These are phyloP conservation scores for Mycosarcoma mackinlayi DNA, from an alignment of 1,284 basidiomycete genomes.

Conservation along the genomic window DNA sequence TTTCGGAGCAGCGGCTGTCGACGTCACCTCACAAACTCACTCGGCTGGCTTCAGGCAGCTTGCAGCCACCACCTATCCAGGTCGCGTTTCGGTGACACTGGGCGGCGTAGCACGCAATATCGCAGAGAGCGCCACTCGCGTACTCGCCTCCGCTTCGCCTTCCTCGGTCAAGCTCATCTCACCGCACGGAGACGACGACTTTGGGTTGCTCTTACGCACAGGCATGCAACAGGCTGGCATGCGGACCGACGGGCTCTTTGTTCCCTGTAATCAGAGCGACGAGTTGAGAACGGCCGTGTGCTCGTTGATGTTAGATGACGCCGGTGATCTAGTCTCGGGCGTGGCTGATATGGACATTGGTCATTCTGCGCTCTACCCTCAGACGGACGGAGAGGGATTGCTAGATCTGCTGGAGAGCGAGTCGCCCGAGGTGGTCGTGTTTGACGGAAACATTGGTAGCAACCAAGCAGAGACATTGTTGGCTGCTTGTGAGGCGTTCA, in stretches of 20 bases:
- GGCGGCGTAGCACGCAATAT: conserved; percentile 96
- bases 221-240: conserved; percentile 77
- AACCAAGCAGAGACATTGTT: conserved; percentile 48
- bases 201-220: conserved; percentile 72
- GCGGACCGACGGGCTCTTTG: conserved; percentile 82
- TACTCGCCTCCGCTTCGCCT: conserved; percentile 69
- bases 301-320: conserved; percentile 80
- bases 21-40: conserved; percentile 54
- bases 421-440: conserved; percentile 20
- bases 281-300: conserved; percentile 83
- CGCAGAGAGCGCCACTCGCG: conserved; percentile 83
- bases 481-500: conserved; percentile 28
- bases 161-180: conserved; percentile 69
- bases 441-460: conserved; percentile 49
- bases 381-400: not conserved
- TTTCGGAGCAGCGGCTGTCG: conserved; percentile 62
- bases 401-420: conserved; percentile 2
- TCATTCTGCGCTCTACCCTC: conserved; percentile 10
- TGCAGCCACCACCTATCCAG: conserved; percentile 79
- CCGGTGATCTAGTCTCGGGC: conserved; percentile 81
- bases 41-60: conserved; percentile 8
- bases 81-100: conserved; percentile 77
- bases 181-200: conserved; percentile 65
- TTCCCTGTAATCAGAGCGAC: conserved; percentile 19
- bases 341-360: conserved; percentile 84